phyloP scores from a whole-genome alignment of 768 basidiomycete genomes.

The Termitomyces sp. region DNA sequence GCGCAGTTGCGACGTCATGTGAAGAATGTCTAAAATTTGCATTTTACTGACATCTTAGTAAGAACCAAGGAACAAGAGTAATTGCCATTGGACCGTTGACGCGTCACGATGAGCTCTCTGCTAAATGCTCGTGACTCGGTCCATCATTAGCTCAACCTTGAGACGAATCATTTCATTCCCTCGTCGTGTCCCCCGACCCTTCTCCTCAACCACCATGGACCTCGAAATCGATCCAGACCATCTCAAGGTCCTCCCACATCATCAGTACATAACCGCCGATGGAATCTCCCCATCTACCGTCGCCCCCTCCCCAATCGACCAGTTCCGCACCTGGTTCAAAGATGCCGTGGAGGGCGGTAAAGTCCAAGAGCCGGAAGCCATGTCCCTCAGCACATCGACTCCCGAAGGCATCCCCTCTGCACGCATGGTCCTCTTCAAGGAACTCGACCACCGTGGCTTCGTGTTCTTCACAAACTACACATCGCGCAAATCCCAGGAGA shows the following conservation, averaged over 20 bases:
- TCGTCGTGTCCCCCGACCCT: background rate
- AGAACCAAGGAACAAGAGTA: background rate
- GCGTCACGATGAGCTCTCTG: background rate
- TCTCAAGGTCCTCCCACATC: conserved; percentile 66
- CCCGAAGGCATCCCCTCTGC: conserved; percentile 75
- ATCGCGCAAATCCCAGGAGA: conserved; percentile 86
- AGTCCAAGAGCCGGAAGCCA: conserved; percentile 86
- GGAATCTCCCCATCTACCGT: conserved; percentile 60
- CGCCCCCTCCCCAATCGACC: conserved; percentile 65
- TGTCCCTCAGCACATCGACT: conserved; percentile 75
- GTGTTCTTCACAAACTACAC: conserved; percentile 97
- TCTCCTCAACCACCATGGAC: conserved; percentile 27
- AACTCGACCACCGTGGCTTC: conserved; percentile 85
- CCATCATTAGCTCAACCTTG: conserved; percentile 4
- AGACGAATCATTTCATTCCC: background rate
- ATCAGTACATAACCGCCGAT: conserved; percentile 69
- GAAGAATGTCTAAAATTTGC: background rate
- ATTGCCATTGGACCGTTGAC: background rate
- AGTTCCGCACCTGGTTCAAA: conserved; percentile 87
- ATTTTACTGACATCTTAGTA: no score
- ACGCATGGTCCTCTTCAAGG: conserved; percentile 87
- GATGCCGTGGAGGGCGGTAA: conserved; percentile 44
- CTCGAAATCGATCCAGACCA: conserved; percentile 45
- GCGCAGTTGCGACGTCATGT: background rate
- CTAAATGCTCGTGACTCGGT: conserved; percentile 6